Evolutionary conservation across 2,329 filamentous ascomycete genomes (phyloP).

Genomic region (Thermomyces lanuginosus): DNA sequence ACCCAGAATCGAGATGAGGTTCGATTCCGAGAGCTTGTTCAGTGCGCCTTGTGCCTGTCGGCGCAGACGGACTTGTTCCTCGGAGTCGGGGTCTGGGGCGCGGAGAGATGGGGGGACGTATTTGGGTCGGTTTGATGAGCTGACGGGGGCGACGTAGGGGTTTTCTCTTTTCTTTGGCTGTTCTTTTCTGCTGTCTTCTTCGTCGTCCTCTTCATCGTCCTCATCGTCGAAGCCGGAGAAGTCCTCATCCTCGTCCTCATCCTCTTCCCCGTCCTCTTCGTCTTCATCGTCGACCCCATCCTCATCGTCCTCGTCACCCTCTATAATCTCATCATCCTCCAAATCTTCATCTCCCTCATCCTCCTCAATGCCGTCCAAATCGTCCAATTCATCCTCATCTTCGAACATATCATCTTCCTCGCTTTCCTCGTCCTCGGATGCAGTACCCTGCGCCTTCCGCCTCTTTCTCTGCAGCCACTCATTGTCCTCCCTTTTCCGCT

Average conservation of each 20-base stretch:
- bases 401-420: constrained; percentile 15
- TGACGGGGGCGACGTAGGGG: constrained; percentile 66
- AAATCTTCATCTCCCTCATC: constrained; percentile 16
- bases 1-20: constrained; percentile 65
- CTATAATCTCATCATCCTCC: constrained; percentile 14
- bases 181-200: constrained; percentile 16
- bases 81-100: constrained; percentile 46
- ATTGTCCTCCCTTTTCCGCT: constrained; percentile 47
- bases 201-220: constrained; percentile 7
- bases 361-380: constrained; percentile 14
- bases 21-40: constrained; percentile 85
- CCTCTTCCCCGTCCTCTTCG: constrained; percentile 18
- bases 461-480: constrained; percentile 45
- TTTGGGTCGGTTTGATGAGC: constrained; percentile 42
- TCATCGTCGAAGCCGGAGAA: too few relatives aligned
- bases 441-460: constrained; percentile 31
- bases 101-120: constrained; percentile 82
- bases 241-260: constrained; percentile 16
- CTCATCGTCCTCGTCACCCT: constrained; percentile 13
- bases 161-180: constrained; percentile 52
- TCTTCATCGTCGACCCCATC: constrained; percentile 20
- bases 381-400: constrained; percentile 18
- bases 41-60: constrained; percentile 75
- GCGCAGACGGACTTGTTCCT: constrained; percentile 51
- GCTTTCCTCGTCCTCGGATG: constrained; percentile 11